Evolutionary conservation across 1,139 yeast genomes (phyloP).

Genomic region (Meyerozyma guilliermondii): DNA sequence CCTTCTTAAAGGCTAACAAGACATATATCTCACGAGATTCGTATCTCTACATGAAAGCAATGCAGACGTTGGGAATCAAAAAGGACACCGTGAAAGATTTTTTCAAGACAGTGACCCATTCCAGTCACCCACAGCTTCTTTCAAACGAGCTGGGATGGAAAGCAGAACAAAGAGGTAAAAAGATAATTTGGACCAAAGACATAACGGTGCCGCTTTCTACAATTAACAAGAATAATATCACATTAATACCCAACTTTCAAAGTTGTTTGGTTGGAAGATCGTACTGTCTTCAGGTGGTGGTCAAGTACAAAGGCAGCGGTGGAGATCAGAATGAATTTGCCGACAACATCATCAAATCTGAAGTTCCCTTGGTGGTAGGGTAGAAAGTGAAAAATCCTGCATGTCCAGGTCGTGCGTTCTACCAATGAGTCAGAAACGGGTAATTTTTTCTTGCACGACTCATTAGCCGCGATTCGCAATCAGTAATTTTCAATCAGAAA

Average conservation of each 20-base stretch:
- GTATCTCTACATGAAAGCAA: conserved; percentile 34
- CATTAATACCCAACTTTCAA: conserved; percentile 40
- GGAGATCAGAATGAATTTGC: conserved; percentile 31
- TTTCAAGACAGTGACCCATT: conserved; percentile 23
- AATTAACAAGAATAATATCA: conserved; percentile 34
- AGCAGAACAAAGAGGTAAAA: conserved; percentile 13
- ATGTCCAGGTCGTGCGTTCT: conserved; percentile 10
- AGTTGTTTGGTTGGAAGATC: conserved; percentile 40
- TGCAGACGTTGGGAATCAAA: conserved; percentile 35
- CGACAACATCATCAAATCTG: conserved; percentile 31
- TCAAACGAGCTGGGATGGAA: conserved; percentile 26
- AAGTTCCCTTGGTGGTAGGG: conserved; percentile 41
- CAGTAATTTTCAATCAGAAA: conserved; percentile 11
- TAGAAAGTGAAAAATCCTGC: conserved; percentile 8
- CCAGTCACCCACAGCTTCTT: conserved; percentile 18
- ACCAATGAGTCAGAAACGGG: conserved; percentile 28
- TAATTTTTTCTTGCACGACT: conserved; percentile 12
- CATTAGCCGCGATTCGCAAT: conserved; percentile 40
- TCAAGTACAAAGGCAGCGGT: conserved; percentile 35
- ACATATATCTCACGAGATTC: conserved; percentile 29
- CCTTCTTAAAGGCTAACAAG: conserved; percentile 30
- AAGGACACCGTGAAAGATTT: conserved; percentile 38
- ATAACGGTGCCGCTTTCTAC: conserved; percentile 27
- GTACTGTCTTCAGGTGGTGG: conserved; percentile 36
- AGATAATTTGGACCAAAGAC: conserved; percentile 23